phyloP scores from a whole-genome alignment of 768 basidiomycete species.

The Udeniomyces megalosporus region DNA sequence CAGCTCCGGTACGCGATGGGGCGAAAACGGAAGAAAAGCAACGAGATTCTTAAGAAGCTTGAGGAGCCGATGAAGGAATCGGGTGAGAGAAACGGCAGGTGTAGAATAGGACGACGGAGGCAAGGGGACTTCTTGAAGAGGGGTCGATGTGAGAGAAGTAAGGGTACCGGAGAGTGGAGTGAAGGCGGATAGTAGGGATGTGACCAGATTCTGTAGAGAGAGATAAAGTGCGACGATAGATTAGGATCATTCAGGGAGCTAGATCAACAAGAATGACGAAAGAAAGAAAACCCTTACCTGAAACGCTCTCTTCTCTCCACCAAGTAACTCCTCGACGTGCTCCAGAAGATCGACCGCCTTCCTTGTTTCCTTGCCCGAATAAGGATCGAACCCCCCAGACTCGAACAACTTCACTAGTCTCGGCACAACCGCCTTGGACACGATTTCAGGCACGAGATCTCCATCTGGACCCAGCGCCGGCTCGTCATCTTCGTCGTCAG shows the following conservation, averaged over 20 bases:
- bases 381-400: conserved; percentile 66
- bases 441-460: conserved; percentile 72
- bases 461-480: conserved; percentile 61
- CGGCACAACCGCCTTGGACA: conserved; percentile 67
- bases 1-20: conserved; percentile 42
- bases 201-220: conserved; percentile 41
- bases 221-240: conserved; percentile 35
- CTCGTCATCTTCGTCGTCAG: conserved; percentile 30
- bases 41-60: conserved; percentile 63
- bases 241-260: neutral
- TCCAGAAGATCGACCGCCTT: conserved; percentile 58
- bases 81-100: conserved; percentile 49
- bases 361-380: conserved; percentile 48
- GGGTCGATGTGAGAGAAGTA: conserved; percentile 23
- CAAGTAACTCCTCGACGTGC: conserved; percentile 61
- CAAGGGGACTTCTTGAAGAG: conserved; percentile 21
- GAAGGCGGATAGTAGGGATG: conserved; percentile 39
- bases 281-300: conserved; percentile 27
- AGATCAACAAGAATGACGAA: neutral
- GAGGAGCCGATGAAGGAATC: conserved; percentile 47
- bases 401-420: conserved; percentile 56
- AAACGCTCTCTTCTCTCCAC: conserved; percentile 33
- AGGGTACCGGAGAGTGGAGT: conserved; percentile 35
- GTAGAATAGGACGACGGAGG: conserved; percentile 55
- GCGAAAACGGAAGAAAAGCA: conserved; percentile 57